Conservation (phyloP, 805 yeast genomes). For the Hanseniaspora occidentalis region DNA sequence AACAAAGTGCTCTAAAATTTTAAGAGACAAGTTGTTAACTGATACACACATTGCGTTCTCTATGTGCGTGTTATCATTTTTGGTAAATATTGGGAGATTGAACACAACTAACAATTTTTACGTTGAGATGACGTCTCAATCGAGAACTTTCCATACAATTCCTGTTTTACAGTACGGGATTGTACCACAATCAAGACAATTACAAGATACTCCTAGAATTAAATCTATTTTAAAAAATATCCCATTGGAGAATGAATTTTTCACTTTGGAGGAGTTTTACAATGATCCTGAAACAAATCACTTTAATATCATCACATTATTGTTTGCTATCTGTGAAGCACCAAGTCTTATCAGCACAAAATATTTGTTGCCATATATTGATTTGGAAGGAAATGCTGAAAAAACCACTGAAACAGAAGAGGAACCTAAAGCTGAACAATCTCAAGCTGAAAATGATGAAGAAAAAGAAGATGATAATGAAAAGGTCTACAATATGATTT, state of each 20-base stretch:
- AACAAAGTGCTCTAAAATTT: slow-evolving; percentile 67
- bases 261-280: slow-evolving; percentile 55
- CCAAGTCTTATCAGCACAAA: slow-evolving; percentile 37
- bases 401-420: slow-evolving; percentile 8
- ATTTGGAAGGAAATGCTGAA: not conserved
- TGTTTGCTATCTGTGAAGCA: slow-evolving; percentile 61
- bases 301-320: slow-evolving; percentile 61
- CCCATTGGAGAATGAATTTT: slow-evolving; percentile 19
- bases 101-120: slow-evolving; percentile 92
- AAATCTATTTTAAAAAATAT: slow-evolving; percentile 65
- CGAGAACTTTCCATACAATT: slow-evolving; percentile 86
- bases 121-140: slow-evolving; percentile 87
- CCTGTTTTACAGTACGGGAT: slow-evolving; percentile 61
- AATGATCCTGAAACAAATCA: slow-evolving; percentile 26
- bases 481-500: slow-evolving; percentile 44
- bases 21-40: slow-evolving; percentile 60
- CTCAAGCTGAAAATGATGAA: slow-evolving; percentile 12
- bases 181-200: slow-evolving; percentile 43
- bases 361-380: slow-evolving; percentile 13
- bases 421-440: slow-evolving; percentile 5
- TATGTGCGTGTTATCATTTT: slow-evolving; percentile 68
- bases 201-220: slow-evolving; percentile 90
- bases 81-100: slow-evolving; percentile 87
- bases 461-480: slow-evolving; percentile 7
- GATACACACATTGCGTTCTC: slow-evolving; percentile 54